Conservation (phyloP, 768 basidiomycete species). For the Trametes cingulata region DNA sequence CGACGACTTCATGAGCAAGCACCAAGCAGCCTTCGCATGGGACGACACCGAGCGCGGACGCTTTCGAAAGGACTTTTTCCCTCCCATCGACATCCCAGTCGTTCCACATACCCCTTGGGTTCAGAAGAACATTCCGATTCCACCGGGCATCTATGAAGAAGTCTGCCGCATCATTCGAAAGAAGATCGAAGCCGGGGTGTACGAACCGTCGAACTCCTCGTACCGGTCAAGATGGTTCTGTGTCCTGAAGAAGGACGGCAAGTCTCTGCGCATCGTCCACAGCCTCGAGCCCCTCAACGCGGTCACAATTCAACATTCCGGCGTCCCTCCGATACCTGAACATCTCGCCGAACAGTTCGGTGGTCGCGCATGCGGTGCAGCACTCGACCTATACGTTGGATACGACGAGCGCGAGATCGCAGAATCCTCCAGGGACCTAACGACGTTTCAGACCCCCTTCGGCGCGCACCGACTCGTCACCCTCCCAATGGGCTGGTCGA, state of each 20-base stretch:
- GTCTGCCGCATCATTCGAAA: constrained; percentile 34
- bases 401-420: constrained; percentile 12
- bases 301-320: too few species aligned
- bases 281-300: constrained; percentile 27
- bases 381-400: constrained; percentile 2
- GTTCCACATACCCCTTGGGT: constrained; percentile 30
- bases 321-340: constrained; percentile 22
- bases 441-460: constrained; percentile 15
- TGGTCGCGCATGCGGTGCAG: neutral
- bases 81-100: constrained; percentile 34
- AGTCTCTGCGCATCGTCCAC: constrained; percentile 25
- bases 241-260: constrained; percentile 25
- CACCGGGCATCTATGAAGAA: constrained; percentile 30
- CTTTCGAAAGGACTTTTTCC: constrained; percentile 33
- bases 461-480: constrained; percentile 6
- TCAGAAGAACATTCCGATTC: constrained; percentile 31
- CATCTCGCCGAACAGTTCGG: constrained; percentile 25
- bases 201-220: constrained; percentile 27
- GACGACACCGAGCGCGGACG: constrained; percentile 36
- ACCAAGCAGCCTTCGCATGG: constrained; percentile 38
- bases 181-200: constrained; percentile 40
- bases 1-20: constrained; percentile 32
- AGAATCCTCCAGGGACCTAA: constrained; percentile 14
- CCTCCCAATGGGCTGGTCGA: constrained; percentile 25
- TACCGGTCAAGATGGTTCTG: constrained; percentile 29